phyloP scores from a whole-genome alignment of 1,284 basidiomycete genomes.

The Ceratobasidium sp. region DNA sequence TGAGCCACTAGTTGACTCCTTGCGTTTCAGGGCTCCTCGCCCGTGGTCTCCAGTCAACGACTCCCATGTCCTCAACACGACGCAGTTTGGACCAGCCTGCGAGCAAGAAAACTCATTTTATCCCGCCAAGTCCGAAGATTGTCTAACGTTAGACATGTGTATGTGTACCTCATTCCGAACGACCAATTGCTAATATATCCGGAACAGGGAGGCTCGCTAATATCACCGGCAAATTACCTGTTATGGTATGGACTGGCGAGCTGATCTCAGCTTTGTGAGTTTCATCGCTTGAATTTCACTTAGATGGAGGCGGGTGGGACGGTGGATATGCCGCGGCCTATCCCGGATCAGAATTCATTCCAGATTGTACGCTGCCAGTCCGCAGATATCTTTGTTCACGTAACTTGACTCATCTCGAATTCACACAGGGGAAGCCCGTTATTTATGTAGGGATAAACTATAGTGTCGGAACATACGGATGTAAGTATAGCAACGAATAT shows the following conservation, averaged over 20 bases:
- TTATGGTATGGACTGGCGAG: conserved; percentile 48
- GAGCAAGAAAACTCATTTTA: conserved; percentile 1
- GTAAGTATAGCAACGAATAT: conserved; percentile 40
- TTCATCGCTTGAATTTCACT: no score
- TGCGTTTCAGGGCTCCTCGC: conserved; percentile 57
- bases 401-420: conserved; percentile 17
- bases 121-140: conserved; percentile 49
- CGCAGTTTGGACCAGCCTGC: conserved; percentile 14
- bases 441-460: conserved; percentile 54
- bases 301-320: conserved; percentile 48
- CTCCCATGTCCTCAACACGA: conserved; percentile 28
- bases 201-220: conserved; percentile 9
- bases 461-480: conserved; percentile 55
- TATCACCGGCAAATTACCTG: conserved; percentile 45
- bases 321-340: conserved; percentile 20
- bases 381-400: conserved; percentile 10
- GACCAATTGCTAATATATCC: conserved; percentile 42
- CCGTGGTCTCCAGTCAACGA: conserved; percentile 51
- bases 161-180: no score
- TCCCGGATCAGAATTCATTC: background rate
- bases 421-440: conserved; percentile 46
- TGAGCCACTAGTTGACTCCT: conserved; percentile 22
- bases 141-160: conserved; percentile 52
- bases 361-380: conserved; percentile 2
- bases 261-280: background rate